phyloP scores from a whole-genome alignment of 495 filamentous ascomycete genomes.

The Podospora pseudocomata region DNA sequence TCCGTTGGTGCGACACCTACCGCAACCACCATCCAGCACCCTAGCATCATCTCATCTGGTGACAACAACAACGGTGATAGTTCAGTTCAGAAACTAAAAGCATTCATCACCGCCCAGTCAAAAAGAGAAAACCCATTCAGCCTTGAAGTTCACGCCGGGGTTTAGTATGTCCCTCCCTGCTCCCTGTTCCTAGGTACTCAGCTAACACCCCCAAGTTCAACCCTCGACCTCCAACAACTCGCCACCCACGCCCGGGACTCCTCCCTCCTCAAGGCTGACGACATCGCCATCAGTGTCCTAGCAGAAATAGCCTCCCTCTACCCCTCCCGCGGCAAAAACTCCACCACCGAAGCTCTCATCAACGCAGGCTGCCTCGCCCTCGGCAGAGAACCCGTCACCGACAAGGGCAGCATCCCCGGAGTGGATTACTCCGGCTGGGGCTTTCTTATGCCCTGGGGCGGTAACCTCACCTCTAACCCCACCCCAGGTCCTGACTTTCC shows the following conservation, averaged over 20 bases:
- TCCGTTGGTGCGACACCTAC: slow-evolving; percentile 83
- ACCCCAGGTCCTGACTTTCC: slow-evolving; percentile 37
- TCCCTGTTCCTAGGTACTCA: slow-evolving; percentile 52
- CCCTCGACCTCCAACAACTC: slow-evolving; percentile 79
- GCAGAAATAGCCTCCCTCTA: slow-evolving; percentile 68
- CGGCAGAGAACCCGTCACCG: slow-evolving; percentile 57
- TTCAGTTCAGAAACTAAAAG: slow-evolving; percentile 10
- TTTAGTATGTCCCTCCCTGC: slow-evolving; percentile 27
- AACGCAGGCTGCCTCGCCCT: slow-evolving; percentile 68
- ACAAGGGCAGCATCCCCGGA: slow-evolving; percentile 31
- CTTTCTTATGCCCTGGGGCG: slow-evolving; percentile 60
- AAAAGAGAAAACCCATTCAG: slow-evolving; percentile 18
- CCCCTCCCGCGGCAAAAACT: slow-evolving; percentile 47
- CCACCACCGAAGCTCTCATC: slow-evolving; percentile 63
- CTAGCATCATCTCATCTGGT: slow-evolving; percentile 6
- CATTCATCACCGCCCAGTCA: slow-evolving; percentile 10
- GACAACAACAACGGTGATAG: slow-evolving; percentile 10
- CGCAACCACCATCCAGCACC: slow-evolving; percentile 53
- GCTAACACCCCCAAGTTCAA: slow-evolving; percentile 36
- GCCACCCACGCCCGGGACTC: slow-evolving; percentile 59
- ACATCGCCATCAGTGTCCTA: slow-evolving; percentile 66
- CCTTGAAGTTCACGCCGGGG: slow-evolving; percentile 38
- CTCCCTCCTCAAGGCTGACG: slow-evolving; percentile 40
- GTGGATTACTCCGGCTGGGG: slow-evolving; percentile 67
- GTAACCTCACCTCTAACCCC: slow-evolving; percentile 19